phyloP scores from a whole-genome alignment of 2,329 filamentous ascomycete species.

The Dactylellina parvicollis region DNA sequence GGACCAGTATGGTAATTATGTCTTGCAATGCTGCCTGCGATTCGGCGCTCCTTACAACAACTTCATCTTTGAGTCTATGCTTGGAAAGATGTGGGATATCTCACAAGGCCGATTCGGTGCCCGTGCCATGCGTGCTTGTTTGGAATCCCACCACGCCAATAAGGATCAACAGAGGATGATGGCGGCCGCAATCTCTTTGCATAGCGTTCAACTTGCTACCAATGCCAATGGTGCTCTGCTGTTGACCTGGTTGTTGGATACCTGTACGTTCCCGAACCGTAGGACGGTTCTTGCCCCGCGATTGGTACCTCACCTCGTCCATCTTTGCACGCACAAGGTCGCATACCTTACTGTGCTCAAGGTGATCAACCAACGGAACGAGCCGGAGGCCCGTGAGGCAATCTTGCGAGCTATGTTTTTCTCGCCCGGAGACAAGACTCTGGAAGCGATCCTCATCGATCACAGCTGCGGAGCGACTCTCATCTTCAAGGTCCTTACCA shows the following conservation, averaged over 20 bases:
- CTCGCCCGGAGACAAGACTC: slow-evolving; percentile 81
- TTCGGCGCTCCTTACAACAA: slow-evolving; percentile 90
- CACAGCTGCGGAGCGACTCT: slow-evolving; percentile 91
- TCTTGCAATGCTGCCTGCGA: slow-evolving; percentile 93
- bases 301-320: slow-evolving; percentile 89
- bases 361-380: slow-evolving; percentile 96
- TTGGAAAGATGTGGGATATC: slow-evolving; percentile 91
- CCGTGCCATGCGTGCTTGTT: slow-evolving; percentile 92
- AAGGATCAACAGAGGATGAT: slow-evolving; percentile 96
- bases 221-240: slow-evolving; percentile 94
- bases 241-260: slow-evolving; percentile 97
- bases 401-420: slow-evolving; percentile 94
- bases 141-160: slow-evolving; percentile 93
- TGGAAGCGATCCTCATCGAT: slow-evolving; percentile 91
- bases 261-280: slow-evolving; percentile 91
- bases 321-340: slow-evolving; percentile 98
- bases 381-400: slow-evolving; percentile 88
- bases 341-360: slow-evolving; percentile 97
- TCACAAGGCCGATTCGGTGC: slow-evolving; percentile 93
- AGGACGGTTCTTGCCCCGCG: slow-evolving; percentile 91
- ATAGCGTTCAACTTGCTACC: slow-evolving; percentile 94
- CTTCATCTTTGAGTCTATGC: slow-evolving; percentile 98
- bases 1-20: slow-evolving; percentile 98
- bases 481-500: slow-evolving; percentile 98
- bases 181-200: slow-evolving; percentile 91